Conservation (phyloP, 208 protist species). For the Acanthamoeba castellanii region DNA sequence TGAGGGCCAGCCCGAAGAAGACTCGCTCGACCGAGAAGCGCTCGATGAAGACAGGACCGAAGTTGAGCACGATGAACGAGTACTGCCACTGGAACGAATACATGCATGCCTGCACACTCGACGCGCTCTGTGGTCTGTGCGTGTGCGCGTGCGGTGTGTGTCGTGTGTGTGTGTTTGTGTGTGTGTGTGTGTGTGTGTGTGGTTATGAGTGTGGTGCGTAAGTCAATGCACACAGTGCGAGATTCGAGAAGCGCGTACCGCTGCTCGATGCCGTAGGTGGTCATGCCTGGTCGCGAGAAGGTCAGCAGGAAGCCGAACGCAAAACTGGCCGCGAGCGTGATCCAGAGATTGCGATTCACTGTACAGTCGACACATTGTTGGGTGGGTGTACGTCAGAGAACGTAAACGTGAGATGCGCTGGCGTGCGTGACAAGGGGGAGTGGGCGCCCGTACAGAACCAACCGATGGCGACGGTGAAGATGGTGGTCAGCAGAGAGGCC, state of each 20-base stretch:
- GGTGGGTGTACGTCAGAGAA: not conserved
- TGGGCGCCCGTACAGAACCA: not conserved
- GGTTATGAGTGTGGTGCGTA: too few relatives aligned
- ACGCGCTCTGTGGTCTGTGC: constrained; percentile 42
- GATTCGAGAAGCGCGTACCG: not conserved
- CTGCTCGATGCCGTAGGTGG: constrained; percentile 15
- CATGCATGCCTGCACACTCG: constrained; percentile 33
- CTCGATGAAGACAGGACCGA: constrained; percentile 5
- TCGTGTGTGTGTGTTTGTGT: not conserved
- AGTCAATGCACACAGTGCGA: not conserved
- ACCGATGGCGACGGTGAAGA: not conserved
- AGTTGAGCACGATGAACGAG: constrained; percentile 57
- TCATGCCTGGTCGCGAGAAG: constrained; percentile 8
- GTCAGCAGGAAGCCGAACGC: constrained; percentile 25
- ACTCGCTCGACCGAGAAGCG: constrained; percentile 6
- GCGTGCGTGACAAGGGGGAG: not conserved
- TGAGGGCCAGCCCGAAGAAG: not conserved
- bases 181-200: too few relatives aligned
- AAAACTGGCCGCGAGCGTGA: constrained; percentile 29
- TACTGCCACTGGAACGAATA: constrained; percentile 51
- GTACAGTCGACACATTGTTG: not conserved
- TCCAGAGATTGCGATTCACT: constrained; percentile 22
- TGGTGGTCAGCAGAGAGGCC: not conserved
- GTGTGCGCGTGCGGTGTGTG: not conserved
- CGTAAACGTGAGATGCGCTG: not conserved